A percentile compares a stretch with the other conserved stretches of the same genome.
phyloP scores from a whole-genome alignment of 768 basidiomycete genomes.

The Boletellus emodensis region DNA sequence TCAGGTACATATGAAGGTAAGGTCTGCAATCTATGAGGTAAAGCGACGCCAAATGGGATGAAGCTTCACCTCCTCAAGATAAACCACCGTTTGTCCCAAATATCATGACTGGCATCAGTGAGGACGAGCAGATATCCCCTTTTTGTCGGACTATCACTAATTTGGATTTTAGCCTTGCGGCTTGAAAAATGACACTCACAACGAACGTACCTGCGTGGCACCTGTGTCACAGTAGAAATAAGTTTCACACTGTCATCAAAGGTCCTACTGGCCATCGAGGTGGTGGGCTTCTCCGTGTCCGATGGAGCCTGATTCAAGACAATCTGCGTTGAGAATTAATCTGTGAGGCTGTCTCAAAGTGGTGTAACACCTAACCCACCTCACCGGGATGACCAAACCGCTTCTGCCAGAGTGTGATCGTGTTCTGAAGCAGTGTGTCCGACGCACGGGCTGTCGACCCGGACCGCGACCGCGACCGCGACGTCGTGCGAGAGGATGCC shows the following conservation, averaged over 20 bases:
- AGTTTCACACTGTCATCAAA: conserved; percentile 58
- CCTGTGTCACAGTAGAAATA: conserved; percentile 66
- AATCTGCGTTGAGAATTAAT: conserved; percentile 52
- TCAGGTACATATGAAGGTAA: conserved; percentile 84
- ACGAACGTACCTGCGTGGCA: conserved; percentile 61
- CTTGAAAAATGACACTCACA: background rate
- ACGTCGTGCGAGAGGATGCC: conserved; percentile 41
- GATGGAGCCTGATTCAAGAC: conserved; percentile 67
- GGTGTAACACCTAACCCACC: conserved; percentile 41
- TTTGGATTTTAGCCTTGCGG: conserved; percentile 1
- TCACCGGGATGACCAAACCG: conserved; percentile 72
- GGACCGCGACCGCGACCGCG: conserved; percentile 43
- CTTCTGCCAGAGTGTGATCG: conserved; percentile 80
- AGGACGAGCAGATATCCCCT: conserved; percentile 80
- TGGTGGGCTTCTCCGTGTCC: conserved; percentile 42
- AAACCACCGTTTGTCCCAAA: conserved; percentile 85
- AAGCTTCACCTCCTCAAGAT: conserved; percentile 70
- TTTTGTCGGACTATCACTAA: conserved; percentile 79
- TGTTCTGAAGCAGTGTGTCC: conserved; percentile 59
- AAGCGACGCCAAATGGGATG: background rate
- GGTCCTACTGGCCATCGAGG: conserved; percentile 29
- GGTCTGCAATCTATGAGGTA: conserved; percentile 50
- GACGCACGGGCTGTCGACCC: conserved; percentile 61
- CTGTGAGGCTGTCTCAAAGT: conserved; percentile 8
- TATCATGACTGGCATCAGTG: conserved; percentile 71